Evolutionary conservation across 768 basidiomycete genomes (phyloP).

Genomic region (Naematelia aurantialba): DNA sequence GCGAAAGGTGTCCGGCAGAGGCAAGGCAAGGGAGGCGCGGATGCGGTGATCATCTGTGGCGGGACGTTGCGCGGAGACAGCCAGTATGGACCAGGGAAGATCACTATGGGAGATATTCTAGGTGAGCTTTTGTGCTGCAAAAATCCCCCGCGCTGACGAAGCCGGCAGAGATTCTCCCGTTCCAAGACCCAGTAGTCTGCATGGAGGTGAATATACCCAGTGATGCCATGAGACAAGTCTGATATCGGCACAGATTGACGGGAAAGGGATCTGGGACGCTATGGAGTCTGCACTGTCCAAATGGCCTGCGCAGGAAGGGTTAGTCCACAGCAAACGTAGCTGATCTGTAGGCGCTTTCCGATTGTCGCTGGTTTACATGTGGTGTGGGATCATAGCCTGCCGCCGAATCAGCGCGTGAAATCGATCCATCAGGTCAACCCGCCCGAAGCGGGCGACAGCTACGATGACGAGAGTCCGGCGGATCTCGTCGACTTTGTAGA

Average conservation of each 20-base stretch:
- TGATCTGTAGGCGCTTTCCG: constrained; percentile 71
- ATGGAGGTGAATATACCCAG: constrained; percentile 59
- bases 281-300: constrained; percentile 68
- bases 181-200: constrained; percentile 78
- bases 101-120: constrained; percentile 80
- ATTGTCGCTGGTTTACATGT: constrained; percentile 78
- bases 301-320: constrained; percentile 92
- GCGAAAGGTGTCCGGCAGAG: constrained; percentile 52
- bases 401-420: constrained; percentile 67
- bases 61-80: constrained; percentile 85
- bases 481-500: constrained; percentile 44
- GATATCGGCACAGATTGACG: constrained; percentile 53
- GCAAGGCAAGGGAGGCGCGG: constrained; percentile 57
- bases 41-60: constrained; percentile 75
- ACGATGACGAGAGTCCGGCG: constrained; percentile 40
- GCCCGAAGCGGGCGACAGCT: constrained; percentile 33
- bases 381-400: constrained; percentile 75
- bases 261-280: constrained; percentile 72
- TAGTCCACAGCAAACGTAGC: constrained; percentile 9
- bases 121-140: constrained; percentile 31
- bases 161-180: constrained; percentile 70
- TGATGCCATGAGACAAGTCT: no score
- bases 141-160: neutral
- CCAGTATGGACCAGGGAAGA: constrained; percentile 70
- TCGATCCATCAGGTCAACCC: constrained; percentile 56